Evolutionary conservation across 352 stramenopile species (phyloP).

Genomic region (Phytophthora crassamura): DNA sequence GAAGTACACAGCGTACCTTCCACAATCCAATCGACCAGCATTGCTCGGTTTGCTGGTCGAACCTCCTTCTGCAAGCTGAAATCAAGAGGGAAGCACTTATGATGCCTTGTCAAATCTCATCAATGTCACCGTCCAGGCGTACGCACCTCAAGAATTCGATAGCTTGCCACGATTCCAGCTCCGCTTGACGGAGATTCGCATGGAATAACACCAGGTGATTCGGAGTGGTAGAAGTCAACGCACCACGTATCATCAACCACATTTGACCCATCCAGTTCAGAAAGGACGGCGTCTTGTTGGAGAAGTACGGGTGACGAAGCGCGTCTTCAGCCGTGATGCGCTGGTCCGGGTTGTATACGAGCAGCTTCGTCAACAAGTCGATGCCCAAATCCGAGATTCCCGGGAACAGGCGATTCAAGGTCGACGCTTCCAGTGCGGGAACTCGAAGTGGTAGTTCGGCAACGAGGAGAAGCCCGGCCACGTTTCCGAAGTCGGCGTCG

Average conservation of each 20-base stretch:
- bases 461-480: constrained; percentile 98
- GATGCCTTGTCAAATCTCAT: neutral
- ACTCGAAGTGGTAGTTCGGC: constrained; percentile 96
- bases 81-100: neutral
- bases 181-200: constrained; percentile 77
- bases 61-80: constrained; percentile 82
- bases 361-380: constrained; percentile 75
- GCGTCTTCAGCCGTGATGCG: constrained; percentile 85
- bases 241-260: constrained; percentile 66
- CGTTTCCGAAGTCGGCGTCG: constrained; percentile 95
- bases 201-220: constrained; percentile 86
- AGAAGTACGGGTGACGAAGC: constrained; percentile 85
- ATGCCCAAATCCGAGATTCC: constrained; percentile 77
- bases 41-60: constrained; percentile 84
- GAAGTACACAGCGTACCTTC: constrained; percentile 65
- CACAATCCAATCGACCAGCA: constrained; percentile 94
- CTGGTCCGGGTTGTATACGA: constrained; percentile 86
- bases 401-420: constrained; percentile 74
- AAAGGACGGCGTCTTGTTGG: constrained; percentile 49
- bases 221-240: constrained; percentile 53
- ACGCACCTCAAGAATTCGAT: constrained; percentile 87
- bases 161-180: constrained; percentile 84
- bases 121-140: neutral
- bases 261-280: constrained; percentile 82
- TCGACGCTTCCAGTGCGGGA: constrained; percentile 79